Percentiles rank a stretch among this genome's conserved stretches.
phyloP scores from a whole-genome alignment of 306 rosid species.

The Abrus precatorius region DNA sequence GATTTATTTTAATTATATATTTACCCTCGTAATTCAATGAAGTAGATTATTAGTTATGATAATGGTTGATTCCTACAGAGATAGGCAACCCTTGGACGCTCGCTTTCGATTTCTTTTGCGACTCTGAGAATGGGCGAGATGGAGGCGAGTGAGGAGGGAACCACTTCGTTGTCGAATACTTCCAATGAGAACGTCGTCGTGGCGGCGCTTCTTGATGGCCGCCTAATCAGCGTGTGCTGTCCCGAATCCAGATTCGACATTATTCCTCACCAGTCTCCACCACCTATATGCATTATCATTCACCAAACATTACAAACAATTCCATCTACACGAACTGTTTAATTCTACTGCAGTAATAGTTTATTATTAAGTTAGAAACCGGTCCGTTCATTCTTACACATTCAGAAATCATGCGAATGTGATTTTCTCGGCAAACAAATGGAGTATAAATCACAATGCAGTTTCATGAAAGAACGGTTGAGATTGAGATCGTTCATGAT shows the following conservation, averaged over 20 bases:
- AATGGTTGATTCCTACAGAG: conserved; percentile 62
- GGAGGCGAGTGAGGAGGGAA: conserved; percentile 87
- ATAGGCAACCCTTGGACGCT: conserved; percentile 93
- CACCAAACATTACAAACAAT: no score
- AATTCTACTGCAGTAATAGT: not conserved
- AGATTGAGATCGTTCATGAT: conserved; percentile 1
- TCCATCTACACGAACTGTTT: no score
- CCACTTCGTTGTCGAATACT: conserved; percentile 94
- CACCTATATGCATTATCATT: not conserved
- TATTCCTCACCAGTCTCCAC: conserved; percentile 7
- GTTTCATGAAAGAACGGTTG: not conserved
- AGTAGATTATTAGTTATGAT: no score
- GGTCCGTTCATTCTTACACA: not conserved
- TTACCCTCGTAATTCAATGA: not conserved
- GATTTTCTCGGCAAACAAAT: not conserved
- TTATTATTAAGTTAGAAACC: not conserved
- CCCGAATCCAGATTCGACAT: conserved; percentile 68
- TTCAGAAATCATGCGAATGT: not conserved
- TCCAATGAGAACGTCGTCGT: conserved; percentile 78
- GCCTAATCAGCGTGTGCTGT: conserved; percentile 57
- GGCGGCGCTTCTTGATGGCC: conserved; percentile 83
- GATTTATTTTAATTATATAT: not conserved
- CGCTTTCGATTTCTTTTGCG: conserved; percentile 84
- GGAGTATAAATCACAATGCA: no score
- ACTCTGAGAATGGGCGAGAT: conserved; percentile 92